Evolutionary conservation across 2,329 filamentous ascomycete species (phyloP), one percentile per base, ranked within the genome.

Genomic region (Pseudogymnoascus verrucosus): DNA sequence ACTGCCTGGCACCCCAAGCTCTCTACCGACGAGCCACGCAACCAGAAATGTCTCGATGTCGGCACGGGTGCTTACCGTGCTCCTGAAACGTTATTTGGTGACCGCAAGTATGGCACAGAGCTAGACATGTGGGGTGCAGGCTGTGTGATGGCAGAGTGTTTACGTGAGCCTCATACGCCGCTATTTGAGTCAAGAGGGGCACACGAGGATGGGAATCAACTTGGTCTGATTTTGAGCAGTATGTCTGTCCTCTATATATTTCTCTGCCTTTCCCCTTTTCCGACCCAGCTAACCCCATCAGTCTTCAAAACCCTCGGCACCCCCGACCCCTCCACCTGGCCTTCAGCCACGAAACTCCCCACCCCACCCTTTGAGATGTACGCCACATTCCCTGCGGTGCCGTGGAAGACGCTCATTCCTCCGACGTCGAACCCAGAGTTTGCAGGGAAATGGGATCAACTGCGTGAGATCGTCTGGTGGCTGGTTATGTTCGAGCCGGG

Each of bases 281-380:
- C 14, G 16, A 31, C 26, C 47, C 14, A 31, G 47, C 47, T 54
- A 54, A 54, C 47, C 8, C 23, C 8, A 31, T 96, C 91, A 71
- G 93, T 98, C 37, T 98, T 99, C 77, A 88, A 90, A 76, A 96
- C 89, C 0, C 76, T 99, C 5, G 96, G 96, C 1, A 97, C 93
- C 1, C 95, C 95, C 0, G 89, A 89, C 51, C 76, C 81, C n/a
- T 79, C 87, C 62, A 85, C 80, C 0, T 99, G 95, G 95, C 95
- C 95, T 1, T 91, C 93, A 75, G 89, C 90, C 4, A 76, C 76
- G 10, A 71, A 72, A 1, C 89, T 96, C 70, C 79, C 76, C 65
- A 85, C 86, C 1, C 89, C 90, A 0, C 95, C 96, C 16, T 99
- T 96, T 82, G 90, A 93, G 12, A 96, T 92, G 74, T 99, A 96